Conservation (phyloP, 345 rosid species). For the Ceriops decandra region DNA sequence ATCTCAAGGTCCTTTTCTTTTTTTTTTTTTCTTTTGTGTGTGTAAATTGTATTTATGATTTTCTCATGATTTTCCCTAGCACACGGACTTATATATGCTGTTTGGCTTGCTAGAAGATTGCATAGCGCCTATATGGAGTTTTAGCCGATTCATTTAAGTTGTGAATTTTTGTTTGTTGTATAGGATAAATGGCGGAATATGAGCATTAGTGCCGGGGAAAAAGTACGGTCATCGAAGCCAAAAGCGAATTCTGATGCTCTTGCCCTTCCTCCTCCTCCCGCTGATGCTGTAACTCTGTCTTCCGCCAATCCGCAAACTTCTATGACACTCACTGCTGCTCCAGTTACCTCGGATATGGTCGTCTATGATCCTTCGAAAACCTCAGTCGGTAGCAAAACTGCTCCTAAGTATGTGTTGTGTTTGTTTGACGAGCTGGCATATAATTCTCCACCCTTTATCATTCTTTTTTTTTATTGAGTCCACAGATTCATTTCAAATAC, state of each 20-base stretch:
- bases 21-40: neutral
- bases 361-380: slow-evolving; percentile 29
- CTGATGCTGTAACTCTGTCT: neutral
- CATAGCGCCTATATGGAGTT: too few relatives aligned
- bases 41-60: neutral
- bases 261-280: slow-evolving; percentile 23
- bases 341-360: slow-evolving; percentile 23
- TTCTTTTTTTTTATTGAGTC: too few relatives aligned
- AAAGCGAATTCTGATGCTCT: slow-evolving; percentile 40
- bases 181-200: slow-evolving; percentile 97
- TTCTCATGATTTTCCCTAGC: neutral
- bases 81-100: neutral
- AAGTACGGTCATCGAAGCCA: slow-evolving; percentile 44
- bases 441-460: neutral
- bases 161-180: slow-evolving; percentile 1
- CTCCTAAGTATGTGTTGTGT: slow-evolving; percentile 37
- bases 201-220: slow-evolving; percentile 66
- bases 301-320: slow-evolving; percentile 4
- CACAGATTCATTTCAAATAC: too few relatives aligned
- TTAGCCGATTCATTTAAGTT: too few relatives aligned
- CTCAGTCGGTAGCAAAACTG: slow-evolving; percentile 20
- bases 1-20: slow-evolving; percentile 64
- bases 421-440: neutral
- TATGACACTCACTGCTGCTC: slow-evolving; percentile 21
- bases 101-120: neutral